Base-by-base conservation (phyloP, 1,284 basidiomycete genomes). In the Rhodotorula sp. region DNA sequence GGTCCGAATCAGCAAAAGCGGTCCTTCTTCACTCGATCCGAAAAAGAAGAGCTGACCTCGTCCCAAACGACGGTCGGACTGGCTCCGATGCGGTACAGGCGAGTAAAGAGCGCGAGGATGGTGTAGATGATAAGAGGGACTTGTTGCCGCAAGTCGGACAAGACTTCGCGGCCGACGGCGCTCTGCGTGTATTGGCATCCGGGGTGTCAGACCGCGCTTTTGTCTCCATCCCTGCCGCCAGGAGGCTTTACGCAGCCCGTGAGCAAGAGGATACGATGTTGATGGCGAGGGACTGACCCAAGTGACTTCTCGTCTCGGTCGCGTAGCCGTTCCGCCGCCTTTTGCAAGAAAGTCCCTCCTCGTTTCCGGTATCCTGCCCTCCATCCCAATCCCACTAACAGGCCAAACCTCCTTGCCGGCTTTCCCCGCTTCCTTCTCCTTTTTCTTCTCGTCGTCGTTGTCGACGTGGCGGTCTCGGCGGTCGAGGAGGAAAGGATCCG, bases 31-130 rank as follows among this genome's bases (percentile, higher is more conserved):
- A 26, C 18, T 2, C n/a, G 6, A 6, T 12, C 5, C 7, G 31
- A 21, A 15, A 16, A 5, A 43, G 15, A 8, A 50, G 15, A 28
- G 77, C 82, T 72, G 57, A 83, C 83, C 78, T 98, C 97, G 82
- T 99, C 97, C 95, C 97, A 99, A 69, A 98, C 89, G 81, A 99
- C 95, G 75, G 87, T 82, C 78, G 90, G 87, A 64, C 91, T 86
- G 68, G 88, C 86, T n/a, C 95, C 95, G 70, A 99, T 99, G 75
- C 89, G 87, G 85, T 95, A 92, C 82, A 92, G 95, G 52, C 95
- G 90, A 14, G 95, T 98, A 86, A 91, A 90, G 84, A 95, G 93
- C 43, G 92, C 89, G 69, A 98, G 87, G 57, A 97, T 85, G 47
- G 94, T 97, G 84, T 99, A 99, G 66, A 95, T 84, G 67, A 88